Evolutionary conservation across 805 yeast species (phyloP), one percentile per base, ranked within the genome.

Genomic region (Hanseniaspora osmophila): DNA sequence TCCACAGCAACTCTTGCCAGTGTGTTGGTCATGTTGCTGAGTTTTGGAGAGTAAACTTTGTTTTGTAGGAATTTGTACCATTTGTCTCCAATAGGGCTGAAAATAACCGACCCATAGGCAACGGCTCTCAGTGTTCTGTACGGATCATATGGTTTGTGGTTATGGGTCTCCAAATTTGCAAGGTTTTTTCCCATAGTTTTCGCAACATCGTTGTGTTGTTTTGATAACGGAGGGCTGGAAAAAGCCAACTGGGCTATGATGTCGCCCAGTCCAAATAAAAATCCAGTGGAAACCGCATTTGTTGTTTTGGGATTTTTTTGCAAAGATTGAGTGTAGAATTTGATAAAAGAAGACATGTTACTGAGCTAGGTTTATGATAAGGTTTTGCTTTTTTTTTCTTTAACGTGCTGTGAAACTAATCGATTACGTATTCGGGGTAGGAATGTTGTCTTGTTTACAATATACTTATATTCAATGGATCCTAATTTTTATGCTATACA

Each of bases 221-320:
- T 33, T 30, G 29, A 29, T 15, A 30, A 43, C 30, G 57, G 58
- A 9, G 72, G 44, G 17, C 7, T 30, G 11, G 29, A 66, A 56
- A 74, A 73, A 6, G 74, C 53, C 0, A 62, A 39, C 58, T 86
- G 95, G 0, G 95, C 95, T 22, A 82, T 52, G 1, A 62, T 63
- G 59, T 86, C 95, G 2, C 95, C 95, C 1, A 77, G 48, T 0
- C 86, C 92, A 58, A 85, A 84, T 3, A 77, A 67, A 44, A 71
- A 62, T 12, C 81, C 80, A 1, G 80, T 74, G 44, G 74, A 65
- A 27, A 70, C 42, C 56, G 76, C 71, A 55, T 77, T 78, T 43
- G 80, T 74, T 37, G 67, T 54, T 54, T 67, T 71, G 3, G 83
- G 81, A 47, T 68, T 67, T 33, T 58, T 62, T 49, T 60, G 59